Evolutionary conservation across 768 basidiomycete species (phyloP), one percentile per base, ranked within the genome.

Genomic region (Mycena albidolilacea): DNA sequence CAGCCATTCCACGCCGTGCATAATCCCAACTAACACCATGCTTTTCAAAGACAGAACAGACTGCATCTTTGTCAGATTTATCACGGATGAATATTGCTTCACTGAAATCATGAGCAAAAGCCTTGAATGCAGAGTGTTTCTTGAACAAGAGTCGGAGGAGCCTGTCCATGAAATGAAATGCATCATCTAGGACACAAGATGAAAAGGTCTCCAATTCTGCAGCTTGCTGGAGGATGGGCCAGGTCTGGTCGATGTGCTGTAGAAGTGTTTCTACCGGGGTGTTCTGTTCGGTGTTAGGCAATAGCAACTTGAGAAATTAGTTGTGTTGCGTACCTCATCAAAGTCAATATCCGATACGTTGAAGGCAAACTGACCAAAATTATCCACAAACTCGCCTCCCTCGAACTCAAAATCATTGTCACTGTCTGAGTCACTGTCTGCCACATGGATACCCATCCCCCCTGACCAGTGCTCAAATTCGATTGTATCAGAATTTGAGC

Each of bases 111-210:
- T 30, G 30, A 30, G 30, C 14, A 9, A 59, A 38, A 5, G 41
- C n/a, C n/a, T 61, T 61, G 59, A 61, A 61, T 19, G 59, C 59
- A 21, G 59, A 41, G 21, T 61, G 59, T 23, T 41, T 39, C 30
- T 61, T 61, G 19, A 39, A 61, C 8, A 61, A 44, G 38, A 61
- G 39, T 3, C 38, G 59, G 19, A 61, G 59, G 41, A 61, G 59
- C 38, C 59, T 38, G 41, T 61, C 59, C 59, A 61, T 61, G 30
- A 38, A 61, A 61, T 41, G 59, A 44, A 61, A 61, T 30, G 30
- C 30, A 30, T 30, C 30, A 30, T 30, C 30, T 30, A 30, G 30
- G 30, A 30, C 30, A 30, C 30, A 30, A 30, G 30, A 30, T 30
- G 30, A 30, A 30, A 30, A 30, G 30, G 30, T 30, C 30, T 30